A percentile compares a stretch with the other conserved stretches of the same genome.
Evolutionary conservation across 2,329 filamentous ascomycete genomes (phyloP).

Genomic region (Basipetospora chlamydospora): DNA sequence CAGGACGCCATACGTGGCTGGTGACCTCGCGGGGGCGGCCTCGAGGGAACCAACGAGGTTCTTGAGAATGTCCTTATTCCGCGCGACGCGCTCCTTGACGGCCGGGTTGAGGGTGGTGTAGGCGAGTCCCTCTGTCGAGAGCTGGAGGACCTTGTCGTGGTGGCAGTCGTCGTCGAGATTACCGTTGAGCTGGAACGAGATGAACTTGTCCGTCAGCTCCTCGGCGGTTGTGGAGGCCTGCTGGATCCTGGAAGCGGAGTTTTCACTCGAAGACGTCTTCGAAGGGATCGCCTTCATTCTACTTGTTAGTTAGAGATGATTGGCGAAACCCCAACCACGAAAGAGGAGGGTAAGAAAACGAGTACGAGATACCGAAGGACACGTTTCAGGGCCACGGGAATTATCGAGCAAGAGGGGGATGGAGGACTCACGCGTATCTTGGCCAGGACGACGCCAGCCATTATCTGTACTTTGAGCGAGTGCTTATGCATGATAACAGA

Average conservation of each 20-base stretch:
- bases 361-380: too few species aligned
- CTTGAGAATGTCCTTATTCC: slow-evolving; percentile 53
- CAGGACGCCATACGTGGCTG: slow-evolving; percentile 69
- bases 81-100: slow-evolving; percentile 68
- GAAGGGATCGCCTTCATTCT: slow-evolving; percentile 39
- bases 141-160: slow-evolving; percentile 24
- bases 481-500: slow-evolving; percentile 47
- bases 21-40: slow-evolving; percentile 46
- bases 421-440: slow-evolving; percentile 44
- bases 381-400: too few species aligned
- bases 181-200: slow-evolving; percentile 35
- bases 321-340: background rate
- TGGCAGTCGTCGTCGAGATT: slow-evolving; percentile 20
- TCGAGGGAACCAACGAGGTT: slow-evolving; percentile 51
- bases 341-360: background rate
- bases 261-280: slow-evolving; percentile 22
- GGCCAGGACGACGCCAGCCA: slow-evolving; percentile 62
- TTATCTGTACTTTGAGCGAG: slow-evolving; percentile 45
- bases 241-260: slow-evolving; percentile 29
- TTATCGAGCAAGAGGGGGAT: slow-evolving; percentile 4
- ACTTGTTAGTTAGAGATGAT: slow-evolving; percentile 28
- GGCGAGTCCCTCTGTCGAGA: slow-evolving; percentile 78
- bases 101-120: slow-evolving; percentile 78
- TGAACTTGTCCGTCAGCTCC: slow-evolving; percentile 49
- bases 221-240: slow-evolving; percentile 47